Percentiles rank a stretch among this genome's conserved stretches.
phyloP scores from a whole-genome alignment of 2,329 filamentous ascomycete species.

The Fusarium multiceps region DNA sequence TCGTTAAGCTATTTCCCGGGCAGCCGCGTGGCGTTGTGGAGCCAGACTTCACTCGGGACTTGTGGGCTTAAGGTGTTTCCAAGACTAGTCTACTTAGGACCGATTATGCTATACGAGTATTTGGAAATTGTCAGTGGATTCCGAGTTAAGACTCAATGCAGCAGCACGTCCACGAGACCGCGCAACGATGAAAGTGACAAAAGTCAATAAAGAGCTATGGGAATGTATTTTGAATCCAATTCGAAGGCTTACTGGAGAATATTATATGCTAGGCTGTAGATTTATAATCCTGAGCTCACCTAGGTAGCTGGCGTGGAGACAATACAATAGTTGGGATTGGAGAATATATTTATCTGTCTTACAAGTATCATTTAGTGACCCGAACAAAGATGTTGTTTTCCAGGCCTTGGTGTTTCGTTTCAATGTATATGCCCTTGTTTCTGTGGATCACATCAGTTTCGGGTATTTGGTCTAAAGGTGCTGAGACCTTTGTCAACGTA shows the following conservation, averaged over 20 bases:
- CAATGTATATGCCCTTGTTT: not conserved
- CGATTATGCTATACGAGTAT: too few species aligned
- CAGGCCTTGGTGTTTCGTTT: not conserved
- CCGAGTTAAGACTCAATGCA: not conserved
- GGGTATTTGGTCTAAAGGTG: not conserved
- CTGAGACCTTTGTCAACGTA: not conserved
- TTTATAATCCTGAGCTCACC: not conserved
- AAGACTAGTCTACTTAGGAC: not conserved
- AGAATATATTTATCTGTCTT: too few species aligned
- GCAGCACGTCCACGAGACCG: not conserved
- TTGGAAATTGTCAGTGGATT: not conserved
- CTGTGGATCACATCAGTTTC: not conserved
- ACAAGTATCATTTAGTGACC: fast-evolving
- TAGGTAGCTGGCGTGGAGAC: not conserved
- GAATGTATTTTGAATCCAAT: fast-evolving
- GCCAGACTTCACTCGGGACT: not conserved
- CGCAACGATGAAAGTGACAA: not conserved
- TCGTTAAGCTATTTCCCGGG: not conserved
- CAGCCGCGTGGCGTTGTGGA: not conserved
- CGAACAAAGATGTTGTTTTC: fast-evolving
- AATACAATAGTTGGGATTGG: not conserved
- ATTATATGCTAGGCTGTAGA: not conserved
- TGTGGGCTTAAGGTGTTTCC: not conserved
- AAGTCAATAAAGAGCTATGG: not conserved
- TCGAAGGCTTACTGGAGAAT: fast-evolving